Evolutionary conservation across 1,284 basidiomycete species (phyloP), one percentile per base, ranked within the genome.

Genomic region (Trichosporon sp.): DNA sequence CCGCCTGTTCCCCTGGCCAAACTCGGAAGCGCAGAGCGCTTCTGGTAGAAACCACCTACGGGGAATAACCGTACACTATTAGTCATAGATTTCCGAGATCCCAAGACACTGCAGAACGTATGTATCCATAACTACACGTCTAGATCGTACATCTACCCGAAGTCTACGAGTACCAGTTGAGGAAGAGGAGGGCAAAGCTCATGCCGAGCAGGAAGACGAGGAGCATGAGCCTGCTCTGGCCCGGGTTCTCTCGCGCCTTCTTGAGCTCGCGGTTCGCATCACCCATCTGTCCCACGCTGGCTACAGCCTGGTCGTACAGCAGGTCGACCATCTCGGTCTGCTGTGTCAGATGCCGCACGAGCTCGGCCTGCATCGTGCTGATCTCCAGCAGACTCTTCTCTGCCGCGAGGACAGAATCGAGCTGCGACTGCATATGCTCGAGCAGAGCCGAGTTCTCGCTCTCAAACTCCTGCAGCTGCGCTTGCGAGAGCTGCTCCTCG

Each of bases 381-480:
- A 86, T 85, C 71, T 85, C 84, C 64, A 83, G 71, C 58, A 85
- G 71, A 32, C 81, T 82, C 60, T 78, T 79, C 70, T 85, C 84
- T 19, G 84, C 84, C 34, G 77, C 73, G 25, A 84, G 78, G 19
- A 85, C 81, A 4, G 81, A 76, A 6, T 75, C 75, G 16, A 85
- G 76, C 37, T 83, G 82, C 21, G 79, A 76, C 62, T 82, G 79
- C 68, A 85, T 82, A 62, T 82, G 78, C 66, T 81, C 75, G 36
- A 85, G 74, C 11, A 85, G 74, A 10, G 79, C 78, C 4, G 81
- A 81, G 57, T 84, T 83, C 70, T 85, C 84, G 6, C 77, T 77
- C 54, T 84, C 83, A 65, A 85, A 84, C 71, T 81, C 79, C 65
- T 84, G 83, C 58, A 84, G 79, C 69, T 85, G 84, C n/a, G 71